Evolutionary conservation across 2,329 filamentous ascomycete species (phyloP).

Genomic region (Verruconis gallopava): DNA sequence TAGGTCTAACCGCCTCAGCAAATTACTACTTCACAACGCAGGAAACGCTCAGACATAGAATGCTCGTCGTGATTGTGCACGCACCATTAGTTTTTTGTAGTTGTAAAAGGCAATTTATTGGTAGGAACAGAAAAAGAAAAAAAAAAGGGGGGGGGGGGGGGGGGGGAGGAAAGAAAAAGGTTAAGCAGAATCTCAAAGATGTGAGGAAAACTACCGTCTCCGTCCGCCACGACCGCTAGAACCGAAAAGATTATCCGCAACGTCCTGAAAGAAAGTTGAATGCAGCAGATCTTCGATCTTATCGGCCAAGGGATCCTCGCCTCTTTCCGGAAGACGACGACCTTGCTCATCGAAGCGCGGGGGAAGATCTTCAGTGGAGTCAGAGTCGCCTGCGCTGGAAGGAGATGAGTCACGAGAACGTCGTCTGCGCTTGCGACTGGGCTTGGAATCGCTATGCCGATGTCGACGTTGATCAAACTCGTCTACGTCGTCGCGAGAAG

Average conservation of each 20-base stretch:
- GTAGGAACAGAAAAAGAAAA: too few relatives aligned
- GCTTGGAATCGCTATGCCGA: background rate
- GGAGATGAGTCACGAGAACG: conserved; percentile 3
- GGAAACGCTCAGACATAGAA: too few relatives aligned
- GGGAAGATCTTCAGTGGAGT: conserved; percentile 10
- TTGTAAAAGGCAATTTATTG: too few relatives aligned
- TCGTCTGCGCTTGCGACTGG: conserved; percentile 2
- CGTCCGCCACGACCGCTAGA: conserved; percentile 2
- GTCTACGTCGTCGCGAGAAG: conserved; percentile 7
- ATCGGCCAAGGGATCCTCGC: conserved; percentile 10
- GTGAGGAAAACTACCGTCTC: too few relatives aligned
- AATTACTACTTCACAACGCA: too few relatives aligned
- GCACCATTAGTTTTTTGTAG: too few relatives aligned
- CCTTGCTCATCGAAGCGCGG: conserved; percentile 11
- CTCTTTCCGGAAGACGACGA: conserved; percentile 4
- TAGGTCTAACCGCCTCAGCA: too few relatives aligned
- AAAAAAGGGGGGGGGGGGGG: too few relatives aligned
- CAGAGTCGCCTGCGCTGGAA: conserved; percentile 3
- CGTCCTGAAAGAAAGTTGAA: conserved; percentile 2
- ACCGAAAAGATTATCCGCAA: conserved; percentile 4
- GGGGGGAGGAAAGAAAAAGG: too few relatives aligned
- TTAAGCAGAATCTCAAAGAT: too few relatives aligned
- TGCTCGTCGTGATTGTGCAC: too few relatives aligned
- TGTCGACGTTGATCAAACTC: background rate
- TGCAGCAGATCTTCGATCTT: conserved; percentile 70